phyloP scores from a whole-genome alignment of 371 early-diverging fungal genomes.

The Conidiobolus incongruus region DNA sequence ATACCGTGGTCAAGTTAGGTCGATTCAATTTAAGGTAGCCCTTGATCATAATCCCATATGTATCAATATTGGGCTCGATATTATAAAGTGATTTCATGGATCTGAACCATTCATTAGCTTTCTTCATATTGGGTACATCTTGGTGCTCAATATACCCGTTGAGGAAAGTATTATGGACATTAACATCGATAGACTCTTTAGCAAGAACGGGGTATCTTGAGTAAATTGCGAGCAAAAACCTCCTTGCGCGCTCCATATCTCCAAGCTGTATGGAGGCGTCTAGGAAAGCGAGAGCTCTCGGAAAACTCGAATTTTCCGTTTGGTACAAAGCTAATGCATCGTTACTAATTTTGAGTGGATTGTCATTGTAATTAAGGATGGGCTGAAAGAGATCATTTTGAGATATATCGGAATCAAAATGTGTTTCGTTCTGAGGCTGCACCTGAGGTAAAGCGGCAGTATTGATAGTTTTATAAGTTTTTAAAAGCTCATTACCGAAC shows the following conservation, averaged over 20 bases:
- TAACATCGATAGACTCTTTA: constrained; percentile 36
- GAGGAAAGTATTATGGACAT: constrained; percentile 63
- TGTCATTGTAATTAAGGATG: too few species aligned
- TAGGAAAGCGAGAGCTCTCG: constrained; percentile 26
- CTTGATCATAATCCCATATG: constrained; percentile 52
- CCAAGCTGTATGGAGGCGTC: constrained; percentile 56
- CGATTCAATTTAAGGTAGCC: constrained; percentile 23
- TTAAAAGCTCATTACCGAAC: too few species aligned
- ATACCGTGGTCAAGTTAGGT: constrained; percentile 24
- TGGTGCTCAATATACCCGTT: constrained; percentile 34
- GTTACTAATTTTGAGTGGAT: too few species aligned
- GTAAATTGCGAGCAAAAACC: constrained; percentile 41
- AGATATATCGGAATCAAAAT: too few species aligned
- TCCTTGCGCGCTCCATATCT: constrained; percentile 48
- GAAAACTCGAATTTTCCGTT: too few species aligned
- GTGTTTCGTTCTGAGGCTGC: too few species aligned
- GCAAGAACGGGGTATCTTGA: constrained; percentile 37
- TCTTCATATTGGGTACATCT: constrained; percentile 20
- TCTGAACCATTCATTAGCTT: constrained; percentile 58
- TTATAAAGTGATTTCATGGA: constrained; percentile 19
- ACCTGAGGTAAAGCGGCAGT: too few species aligned
- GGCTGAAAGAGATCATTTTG: too few species aligned
- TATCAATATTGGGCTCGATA: constrained; percentile 31
- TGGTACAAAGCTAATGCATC: too few species aligned
- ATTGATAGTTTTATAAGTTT: too few species aligned